Evolutionary conservation across 208 protist species (phyloP).

Genomic region (Naegleria lovaniensis): DNA sequence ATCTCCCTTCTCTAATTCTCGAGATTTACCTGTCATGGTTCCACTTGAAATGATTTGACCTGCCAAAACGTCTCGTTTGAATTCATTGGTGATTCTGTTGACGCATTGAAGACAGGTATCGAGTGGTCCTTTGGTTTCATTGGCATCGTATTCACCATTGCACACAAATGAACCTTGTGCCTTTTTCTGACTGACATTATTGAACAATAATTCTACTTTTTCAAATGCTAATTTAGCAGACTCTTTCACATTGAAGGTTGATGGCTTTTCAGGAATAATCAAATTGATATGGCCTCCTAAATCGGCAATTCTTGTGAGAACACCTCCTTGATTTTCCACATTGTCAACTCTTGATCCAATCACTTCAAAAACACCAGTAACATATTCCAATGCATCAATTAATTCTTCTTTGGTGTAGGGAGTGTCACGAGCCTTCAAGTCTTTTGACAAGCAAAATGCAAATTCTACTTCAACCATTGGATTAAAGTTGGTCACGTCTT

Average conservation of each 20-base stretch:
- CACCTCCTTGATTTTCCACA: neutral
- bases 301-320: neutral
- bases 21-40: constrained; percentile 4
- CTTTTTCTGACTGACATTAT: neutral
- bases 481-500: neutral
- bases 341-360: neutral
- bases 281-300: neutral
- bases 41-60: constrained; percentile 13
- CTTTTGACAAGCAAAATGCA: constrained; percentile 3
- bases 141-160: neutral
- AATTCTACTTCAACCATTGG: neutral
- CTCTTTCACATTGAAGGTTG: neutral
- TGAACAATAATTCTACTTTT: neutral
- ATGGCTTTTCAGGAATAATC: neutral
- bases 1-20: constrained; percentile 6
- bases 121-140: neutral
- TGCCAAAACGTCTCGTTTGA: neutral
- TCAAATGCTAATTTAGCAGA: neutral
- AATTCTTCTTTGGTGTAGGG: constrained; percentile 25
- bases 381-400: neutral
- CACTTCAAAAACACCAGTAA: neutral
- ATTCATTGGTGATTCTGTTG: neutral
- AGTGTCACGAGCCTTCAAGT: neutral
- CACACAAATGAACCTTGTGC: neutral
- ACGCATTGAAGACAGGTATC: neutral